Evolutionary conservation across 495 filamentous ascomycete genomes (phyloP).

Genomic region (Tuber umbilicatum): DNA sequence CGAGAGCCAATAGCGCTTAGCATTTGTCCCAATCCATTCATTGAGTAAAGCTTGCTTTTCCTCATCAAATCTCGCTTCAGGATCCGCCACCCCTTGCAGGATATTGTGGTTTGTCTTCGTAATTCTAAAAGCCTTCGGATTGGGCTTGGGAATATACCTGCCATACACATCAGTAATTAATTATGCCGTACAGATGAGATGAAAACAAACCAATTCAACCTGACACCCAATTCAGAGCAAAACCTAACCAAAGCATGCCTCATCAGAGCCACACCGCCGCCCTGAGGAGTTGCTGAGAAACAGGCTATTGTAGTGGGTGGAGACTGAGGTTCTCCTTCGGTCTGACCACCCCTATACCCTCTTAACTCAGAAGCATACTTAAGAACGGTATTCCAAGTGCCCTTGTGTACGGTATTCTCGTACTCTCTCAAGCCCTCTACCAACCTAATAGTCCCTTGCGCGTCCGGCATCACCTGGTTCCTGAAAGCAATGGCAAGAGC

Average conservation of each 20-base stretch:
- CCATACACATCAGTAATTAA: conserved; percentile 10
- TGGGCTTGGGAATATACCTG: conserved; percentile 74
- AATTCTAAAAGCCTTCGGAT: conserved; percentile 74
- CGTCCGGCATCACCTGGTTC: conserved; percentile 71
- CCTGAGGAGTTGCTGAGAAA: conserved; percentile 80
- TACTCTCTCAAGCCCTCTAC: conserved; percentile 60
- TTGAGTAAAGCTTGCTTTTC: conserved; percentile 49
- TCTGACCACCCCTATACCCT: conserved; percentile 45
- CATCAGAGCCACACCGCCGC: conserved; percentile 85
- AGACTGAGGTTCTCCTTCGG: neutral
- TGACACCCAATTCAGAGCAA: conserved; percentile 58
- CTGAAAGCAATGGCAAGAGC: conserved; percentile 67
- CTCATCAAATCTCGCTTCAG: conserved; percentile 59
- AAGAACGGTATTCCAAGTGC: conserved; percentile 64
- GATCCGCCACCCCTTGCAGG: conserved; percentile 69
- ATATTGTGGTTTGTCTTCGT: conserved; percentile 93
- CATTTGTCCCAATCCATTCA: conserved; percentile 74
- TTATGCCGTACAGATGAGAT: conserved; percentile 13
- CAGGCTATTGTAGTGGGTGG: conserved; percentile 61
- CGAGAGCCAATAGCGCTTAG: conserved; percentile 67
- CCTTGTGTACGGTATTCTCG: conserved; percentile 52
- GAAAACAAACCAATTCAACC: conserved; percentile 66
- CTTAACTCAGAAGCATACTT: conserved; percentile 64
- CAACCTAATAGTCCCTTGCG: conserved; percentile 44
- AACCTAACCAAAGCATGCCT: conserved; percentile 75